phyloP scores from a whole-genome alignment of 495 filamentous ascomycete species.

The Penicillium ochrochloron region DNA sequence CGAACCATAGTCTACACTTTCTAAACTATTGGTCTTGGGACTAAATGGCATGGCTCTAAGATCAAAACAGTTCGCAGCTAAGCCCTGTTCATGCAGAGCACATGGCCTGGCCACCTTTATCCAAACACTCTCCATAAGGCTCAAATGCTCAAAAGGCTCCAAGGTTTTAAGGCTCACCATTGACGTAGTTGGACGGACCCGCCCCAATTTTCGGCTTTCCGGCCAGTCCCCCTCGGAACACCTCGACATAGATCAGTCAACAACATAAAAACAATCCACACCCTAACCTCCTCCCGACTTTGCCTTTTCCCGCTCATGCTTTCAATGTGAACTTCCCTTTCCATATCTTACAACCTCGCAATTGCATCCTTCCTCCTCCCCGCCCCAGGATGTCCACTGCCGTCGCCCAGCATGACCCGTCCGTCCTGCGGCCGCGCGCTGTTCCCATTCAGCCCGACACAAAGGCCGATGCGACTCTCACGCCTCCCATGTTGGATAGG shows the following conservation, averaged over 20 bases:
- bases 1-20: not conserved
- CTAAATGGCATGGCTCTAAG: not conserved
- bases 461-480: constrained; percentile 29
- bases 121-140: not conserved
- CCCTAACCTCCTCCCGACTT: not conserved
- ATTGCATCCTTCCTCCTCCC: constrained; percentile 13
- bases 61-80: not conserved
- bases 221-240: not conserved
- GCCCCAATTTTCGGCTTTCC: constrained; percentile 18
- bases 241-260: constrained; percentile 11
- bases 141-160: not conserved
- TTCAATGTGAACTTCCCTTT: constrained; percentile 32
- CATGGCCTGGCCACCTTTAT: not conserved
- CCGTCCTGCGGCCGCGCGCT: constrained; percentile 40
- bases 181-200: constrained; percentile 25
- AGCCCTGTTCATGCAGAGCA: constrained; percentile 2
- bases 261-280: constrained; percentile 18
- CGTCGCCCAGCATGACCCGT: constrained; percentile 36
- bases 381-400: constrained; percentile 41
- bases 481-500: constrained; percentile 31
- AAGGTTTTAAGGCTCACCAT: constrained; percentile 20
- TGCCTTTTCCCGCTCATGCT: not conserved
- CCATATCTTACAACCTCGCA: constrained; percentile 10
- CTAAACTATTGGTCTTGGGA: not conserved
- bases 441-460: constrained; percentile 30